These are phyloP conservation scores for Meira miltonrushii DNA, from an alignment of 1,284 basidiomycete species.

Conservation along the genomic window DNA sequence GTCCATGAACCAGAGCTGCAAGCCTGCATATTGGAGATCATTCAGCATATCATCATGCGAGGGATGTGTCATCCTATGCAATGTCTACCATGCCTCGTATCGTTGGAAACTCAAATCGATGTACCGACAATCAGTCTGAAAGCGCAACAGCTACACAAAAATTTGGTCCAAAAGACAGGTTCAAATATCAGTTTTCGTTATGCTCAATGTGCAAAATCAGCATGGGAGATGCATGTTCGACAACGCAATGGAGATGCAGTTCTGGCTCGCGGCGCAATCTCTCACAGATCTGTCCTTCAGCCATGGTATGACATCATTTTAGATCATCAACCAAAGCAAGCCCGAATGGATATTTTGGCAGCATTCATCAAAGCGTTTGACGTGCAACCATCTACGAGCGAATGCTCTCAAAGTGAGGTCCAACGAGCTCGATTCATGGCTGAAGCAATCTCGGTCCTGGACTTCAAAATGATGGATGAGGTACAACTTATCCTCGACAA, in stretches of 20 bases:
- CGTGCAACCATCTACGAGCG: constrained; percentile 57
- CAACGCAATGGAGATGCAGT: background rate
- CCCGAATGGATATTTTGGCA: constrained; percentile 79
- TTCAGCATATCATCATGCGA: constrained; percentile 87
- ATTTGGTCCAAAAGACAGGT: constrained; percentile 81
- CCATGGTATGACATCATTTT: constrained; percentile 85
- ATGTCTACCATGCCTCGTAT: constrained; percentile 86
- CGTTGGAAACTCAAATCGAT: constrained; percentile 74
- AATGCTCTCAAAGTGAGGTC: constrained; percentile 24
- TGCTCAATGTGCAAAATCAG: constrained; percentile 68
- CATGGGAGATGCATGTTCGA: constrained; percentile 59
- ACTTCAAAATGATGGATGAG: constrained; percentile 93
- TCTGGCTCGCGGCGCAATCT: background rate
- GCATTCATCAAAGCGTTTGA: constrained; percentile 76
- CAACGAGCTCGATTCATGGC: constrained; percentile 83
- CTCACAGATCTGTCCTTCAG: constrained; percentile 63
- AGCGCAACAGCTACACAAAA: constrained; percentile 73
- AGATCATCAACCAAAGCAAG: constrained; percentile 39
- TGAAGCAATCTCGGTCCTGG: constrained; percentile 83
- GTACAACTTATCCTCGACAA: constrained; percentile 75
- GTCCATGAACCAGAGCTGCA: constrained; percentile 60
- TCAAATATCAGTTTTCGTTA: constrained; percentile 82
- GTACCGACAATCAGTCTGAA: constrained; percentile 63
- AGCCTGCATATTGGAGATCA: constrained; percentile 77
- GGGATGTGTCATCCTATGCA: constrained; percentile 89